Percentiles rank a stretch among this genome's conserved stretches.
These are phyloP conservation scores for Penicillium macrosclerotiorum DNA, from an alignment of 495 filamentous ascomycete species.

Conservation along the genomic window DNA sequence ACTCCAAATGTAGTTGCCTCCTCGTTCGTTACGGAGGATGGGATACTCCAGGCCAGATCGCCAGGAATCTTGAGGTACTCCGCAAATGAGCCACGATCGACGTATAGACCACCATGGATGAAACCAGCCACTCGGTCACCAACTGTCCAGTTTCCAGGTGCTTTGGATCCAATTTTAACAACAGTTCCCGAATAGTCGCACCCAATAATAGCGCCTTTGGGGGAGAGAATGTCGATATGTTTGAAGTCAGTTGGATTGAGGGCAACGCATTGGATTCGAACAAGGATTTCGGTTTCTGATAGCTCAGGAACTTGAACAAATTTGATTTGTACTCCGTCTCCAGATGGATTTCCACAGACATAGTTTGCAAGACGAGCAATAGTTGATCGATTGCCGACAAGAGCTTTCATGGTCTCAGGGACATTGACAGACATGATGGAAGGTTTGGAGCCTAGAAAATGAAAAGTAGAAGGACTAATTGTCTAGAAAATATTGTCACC, in stretches of 20 bases:
- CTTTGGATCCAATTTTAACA: conserved; percentile 30
- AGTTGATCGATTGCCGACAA: conserved; percentile 5
- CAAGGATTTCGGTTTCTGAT: conserved; percentile 38
- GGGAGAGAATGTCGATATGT: conserved; percentile 34
- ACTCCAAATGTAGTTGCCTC: conserved; percentile 51
- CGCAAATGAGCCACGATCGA: conserved; percentile 37
- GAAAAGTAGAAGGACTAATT: neutral
- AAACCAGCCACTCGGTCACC: conserved; percentile 22
- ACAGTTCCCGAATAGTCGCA: conserved; percentile 55
- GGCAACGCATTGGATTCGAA: conserved; percentile 37
- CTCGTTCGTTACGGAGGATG: conserved; percentile 45
- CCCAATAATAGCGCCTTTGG: conserved; percentile 41
- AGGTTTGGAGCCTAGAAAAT: neutral
- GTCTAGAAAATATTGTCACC: neutral
- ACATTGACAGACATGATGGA: conserved; percentile 10
- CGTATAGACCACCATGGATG: conserved; percentile 19
- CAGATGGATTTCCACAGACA: neutral
- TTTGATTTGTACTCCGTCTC: conserved; percentile 8
- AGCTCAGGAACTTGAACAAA: conserved; percentile 5
- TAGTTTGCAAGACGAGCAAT: conserved; percentile 6
- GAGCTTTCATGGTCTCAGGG: conserved; percentile 7
- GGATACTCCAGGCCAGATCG: conserved; percentile 49
- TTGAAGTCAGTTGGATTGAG: conserved; percentile 60
- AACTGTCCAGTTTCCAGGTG: conserved; percentile 31
- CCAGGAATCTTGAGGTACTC: conserved; percentile 45